Base-by-base conservation (phyloP, 2,329 filamentous ascomycete genomes). In the Domatiomyces catenatus region DNA sequence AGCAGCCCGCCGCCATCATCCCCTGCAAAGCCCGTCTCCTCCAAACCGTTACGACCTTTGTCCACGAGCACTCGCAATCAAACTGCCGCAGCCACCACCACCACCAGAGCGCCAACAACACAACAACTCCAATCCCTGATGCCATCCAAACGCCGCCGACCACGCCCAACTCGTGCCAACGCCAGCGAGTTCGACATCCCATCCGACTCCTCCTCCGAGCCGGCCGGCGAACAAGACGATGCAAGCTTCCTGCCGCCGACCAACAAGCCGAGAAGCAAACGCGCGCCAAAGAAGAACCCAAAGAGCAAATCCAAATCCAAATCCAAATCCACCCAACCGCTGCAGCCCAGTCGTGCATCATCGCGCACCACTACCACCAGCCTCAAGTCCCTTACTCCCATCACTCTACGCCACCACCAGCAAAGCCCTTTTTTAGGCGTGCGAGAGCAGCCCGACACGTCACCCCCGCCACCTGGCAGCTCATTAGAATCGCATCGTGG, bases 181-280 rank as follows among this genome's bases (percentile, higher is more conserved):
- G 46, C 20, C 18, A 18, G 32, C 18, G 48, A 54, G 10, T 59
- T 59, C 47, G 53, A 60, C 15, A 57, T 59, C 18, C 49, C 56
- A 17, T 52, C 50, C 3, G 57, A 58, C 20, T 53, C 55, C 8
- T 42, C 53, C 19, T 47, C 54, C 19, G 42, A 48, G 39, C 20
- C 8, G 1, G 47, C 48, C 10, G 51, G 51, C 24, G 50, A 51
- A 28, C 44, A 49, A 3, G 55, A 58, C 39, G 56, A 58, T 17
- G 57, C 58, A 15, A 53, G 42, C 42, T 60, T 60, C 48, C 46
- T 58, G 6, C 56, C 58, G 4, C 17, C 49, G 3, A 53, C 42
- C 42, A 53, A 48, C n/a, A 45, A 51, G 22, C 22, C 6, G 12
- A 39, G 32, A 12, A 15, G 32, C 32, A 39, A 39, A 15, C 32